Conservation (phyloP, 345 rosid genomes). For the Lepidium africanum region DNA sequence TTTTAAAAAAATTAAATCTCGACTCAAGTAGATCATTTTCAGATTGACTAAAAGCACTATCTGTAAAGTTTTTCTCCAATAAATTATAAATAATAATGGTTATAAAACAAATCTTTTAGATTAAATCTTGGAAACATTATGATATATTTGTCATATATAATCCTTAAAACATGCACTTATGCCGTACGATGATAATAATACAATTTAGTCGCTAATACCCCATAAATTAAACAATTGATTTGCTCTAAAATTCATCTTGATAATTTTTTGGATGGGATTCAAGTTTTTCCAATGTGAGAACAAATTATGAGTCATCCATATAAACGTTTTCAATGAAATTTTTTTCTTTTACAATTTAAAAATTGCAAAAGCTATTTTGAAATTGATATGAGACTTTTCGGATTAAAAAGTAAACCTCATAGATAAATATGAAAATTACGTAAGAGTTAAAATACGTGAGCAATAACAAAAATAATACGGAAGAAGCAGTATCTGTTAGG, state of each 20-base stretch:
- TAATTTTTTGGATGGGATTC: too few species aligned
- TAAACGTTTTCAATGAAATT: too few species aligned
- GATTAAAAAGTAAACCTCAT: too few species aligned
- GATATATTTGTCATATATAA: background rate
- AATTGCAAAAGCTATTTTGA: too few species aligned
- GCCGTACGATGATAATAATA: background rate
- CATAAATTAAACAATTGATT: background rate
- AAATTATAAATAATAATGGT: background rate
- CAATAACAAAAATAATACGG: background rate
- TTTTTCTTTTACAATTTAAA: too few species aligned
- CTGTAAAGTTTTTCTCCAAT: background rate
- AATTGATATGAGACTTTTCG: too few species aligned
- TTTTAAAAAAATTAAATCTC: background rate
- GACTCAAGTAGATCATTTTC: background rate
- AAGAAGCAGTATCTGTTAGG: background rate
- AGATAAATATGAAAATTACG: too few species aligned
- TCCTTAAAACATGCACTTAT: background rate
- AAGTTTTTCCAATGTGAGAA: too few species aligned
- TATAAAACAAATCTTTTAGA: background rate
- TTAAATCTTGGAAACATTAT: background rate
- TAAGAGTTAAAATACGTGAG: background rate
- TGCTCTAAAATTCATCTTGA: too few species aligned
- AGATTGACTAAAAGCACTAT: background rate
- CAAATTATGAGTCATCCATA: too few species aligned
- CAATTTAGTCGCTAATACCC: background rate